phyloP scores from a whole-genome alignment of 768 basidiomycete species.

The Russula virescens region DNA sequence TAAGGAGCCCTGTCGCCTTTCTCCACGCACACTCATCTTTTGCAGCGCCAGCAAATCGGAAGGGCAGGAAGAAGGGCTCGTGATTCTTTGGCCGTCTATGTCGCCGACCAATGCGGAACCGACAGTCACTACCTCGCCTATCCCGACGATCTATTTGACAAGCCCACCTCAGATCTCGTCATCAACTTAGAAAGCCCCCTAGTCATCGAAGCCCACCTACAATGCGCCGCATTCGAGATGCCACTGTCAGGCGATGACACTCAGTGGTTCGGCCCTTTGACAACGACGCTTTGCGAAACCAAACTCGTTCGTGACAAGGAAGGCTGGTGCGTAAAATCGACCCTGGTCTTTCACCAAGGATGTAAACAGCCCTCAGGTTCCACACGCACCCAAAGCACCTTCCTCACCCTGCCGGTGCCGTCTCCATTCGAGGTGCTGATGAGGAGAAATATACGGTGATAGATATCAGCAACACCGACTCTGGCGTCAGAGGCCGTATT shows the following conservation, averaged over 20 bases:
- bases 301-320: constrained; percentile 64
- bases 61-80: constrained; percentile 76
- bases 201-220: constrained; percentile 77
- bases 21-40: neutral
- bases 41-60: constrained; percentile 82
- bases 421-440: constrained; percentile 68
- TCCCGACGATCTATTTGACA: constrained; percentile 65
- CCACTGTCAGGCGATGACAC: constrained; percentile 63
- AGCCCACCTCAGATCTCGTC: constrained; percentile 53
- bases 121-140: constrained; percentile 70
- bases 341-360: neutral
- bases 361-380: constrained; percentile 46
- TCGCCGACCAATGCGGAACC: constrained; percentile 61
- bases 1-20: constrained; percentile 31
- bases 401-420: constrained; percentile 66
- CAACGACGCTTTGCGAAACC: constrained; percentile 53
- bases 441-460: constrained; percentile 78
- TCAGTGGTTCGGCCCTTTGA: constrained; percentile 63
- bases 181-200: constrained; percentile 70
- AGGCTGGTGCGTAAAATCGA: constrained; percentile 53
- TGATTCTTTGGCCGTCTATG: constrained; percentile 71
- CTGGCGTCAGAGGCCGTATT: constrained; percentile 38
- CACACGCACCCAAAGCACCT: constrained; percentile 75
- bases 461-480: constrained; percentile 45
- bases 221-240: constrained; percentile 86